Conservation (phyloP, 2,329 filamentous ascomycete species). For the Cercospora sp. region DNA sequence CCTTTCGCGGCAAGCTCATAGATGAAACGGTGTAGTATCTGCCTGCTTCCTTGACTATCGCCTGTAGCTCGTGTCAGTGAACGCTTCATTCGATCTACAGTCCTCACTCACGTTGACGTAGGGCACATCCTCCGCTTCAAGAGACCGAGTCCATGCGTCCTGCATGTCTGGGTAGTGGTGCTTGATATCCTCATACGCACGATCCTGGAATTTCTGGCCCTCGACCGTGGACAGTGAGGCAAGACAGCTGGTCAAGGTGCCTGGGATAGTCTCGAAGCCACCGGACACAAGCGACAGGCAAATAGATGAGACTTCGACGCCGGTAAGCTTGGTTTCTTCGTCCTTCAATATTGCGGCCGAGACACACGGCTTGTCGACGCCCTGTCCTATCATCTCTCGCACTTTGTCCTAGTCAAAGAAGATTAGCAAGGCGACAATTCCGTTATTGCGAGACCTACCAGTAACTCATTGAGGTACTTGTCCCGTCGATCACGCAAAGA, state of each 20-base stretch:
- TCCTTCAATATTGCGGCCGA: conserved; percentile 57
- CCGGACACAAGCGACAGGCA: conserved; percentile 56
- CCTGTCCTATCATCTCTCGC: conserved; percentile 52
- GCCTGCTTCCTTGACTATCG: conserved; percentile 55
- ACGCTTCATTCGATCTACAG: not conserved
- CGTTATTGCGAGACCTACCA: conserved; percentile 26
- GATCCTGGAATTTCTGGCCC: conserved; percentile 55
- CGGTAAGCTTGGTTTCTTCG: conserved; percentile 54
- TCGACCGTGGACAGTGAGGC: conserved; percentile 52
- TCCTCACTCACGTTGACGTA: conserved; percentile 41
- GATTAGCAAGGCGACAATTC: not conserved
- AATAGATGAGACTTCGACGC: conserved; percentile 56
- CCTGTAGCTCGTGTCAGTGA: conserved; percentile 20
- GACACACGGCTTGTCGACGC: conserved; percentile 57
- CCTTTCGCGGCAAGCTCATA: conserved; percentile 56
- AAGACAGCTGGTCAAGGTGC: conserved; percentile 54
- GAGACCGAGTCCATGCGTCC: conserved; percentile 50
- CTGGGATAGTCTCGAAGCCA: conserved; percentile 57
- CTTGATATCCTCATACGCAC: conserved; percentile 55
- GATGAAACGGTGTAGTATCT: conserved; percentile 56
- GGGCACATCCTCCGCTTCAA: conserved; percentile 51
- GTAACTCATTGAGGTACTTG: conserved; percentile 51
- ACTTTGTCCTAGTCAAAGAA: conserved; percentile 44
- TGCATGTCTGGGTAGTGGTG: conserved; percentile 48
- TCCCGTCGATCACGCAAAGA: conserved; percentile 52